Base-by-base conservation (phyloP, 306 rosid species). In the Quercus cerris region DNA sequence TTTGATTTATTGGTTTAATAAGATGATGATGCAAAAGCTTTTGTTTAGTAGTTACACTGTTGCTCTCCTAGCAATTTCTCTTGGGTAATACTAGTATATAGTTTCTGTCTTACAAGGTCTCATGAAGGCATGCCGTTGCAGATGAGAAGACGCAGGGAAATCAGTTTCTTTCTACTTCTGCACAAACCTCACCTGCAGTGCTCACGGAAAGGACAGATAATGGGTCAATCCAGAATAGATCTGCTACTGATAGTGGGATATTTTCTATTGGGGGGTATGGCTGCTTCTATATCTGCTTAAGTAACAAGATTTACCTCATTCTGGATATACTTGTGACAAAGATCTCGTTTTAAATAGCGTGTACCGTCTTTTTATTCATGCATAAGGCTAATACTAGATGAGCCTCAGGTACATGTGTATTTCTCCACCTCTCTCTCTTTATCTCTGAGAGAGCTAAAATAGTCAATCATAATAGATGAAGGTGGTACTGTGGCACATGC, bases 141-240 rank as follows among this genome's bases (percentile, higher is more conserved):
- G 97, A 93, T 89, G 88, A 86, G 88, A 85, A 83, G 88, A 86
- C 86, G 71, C 94, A 91, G 90, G 95, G 75, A 77, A 74, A 83
- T 62, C 85, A 87, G 71, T 82, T 82, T 73, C 73, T 77, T 77
- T 78, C 77, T 75, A 70, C 80, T 77, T 79, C 86, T 78, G 64
- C 69, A 57, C 81, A 85, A 81, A 70, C 83, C 70, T 85, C 89
- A 71, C 62, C 92, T 75, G 78, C 78, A 80, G 64, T 75, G 81
- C 85, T 78, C 81, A 78, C 56, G 46, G 85, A 86, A 80, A 86
- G 58, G 49, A 81, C 31, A 20, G 87, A 82, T 76, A 75, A 61
- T 75, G 84, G 75, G 62, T 75, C 57, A 6, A 44, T 75, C 75
- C 85, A 85, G 84, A 68, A 77, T 70, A 58, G 20, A 12, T 67